A percentile compares a stretch with the other conserved stretches of the same genome.
Evolutionary conservation across 2,329 filamentous ascomycete genomes (phyloP).

Genomic region (Fusarium keratoplasticum): DNA sequence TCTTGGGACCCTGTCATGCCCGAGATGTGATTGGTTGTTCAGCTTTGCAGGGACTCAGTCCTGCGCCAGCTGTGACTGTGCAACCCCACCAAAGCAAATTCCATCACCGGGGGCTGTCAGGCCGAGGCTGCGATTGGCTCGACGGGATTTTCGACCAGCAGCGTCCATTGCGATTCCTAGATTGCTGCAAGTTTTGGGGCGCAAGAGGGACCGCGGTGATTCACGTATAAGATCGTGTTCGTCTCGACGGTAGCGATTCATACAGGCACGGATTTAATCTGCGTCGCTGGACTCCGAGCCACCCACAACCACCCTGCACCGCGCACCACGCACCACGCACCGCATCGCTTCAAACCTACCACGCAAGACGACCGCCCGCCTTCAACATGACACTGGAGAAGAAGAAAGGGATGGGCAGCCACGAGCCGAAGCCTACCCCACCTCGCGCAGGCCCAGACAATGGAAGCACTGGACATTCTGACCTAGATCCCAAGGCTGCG

Average conservation of each 20-base stretch:
- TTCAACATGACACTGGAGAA: constrained; percentile 1
- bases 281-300: not conserved
- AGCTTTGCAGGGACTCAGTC: too few species aligned
- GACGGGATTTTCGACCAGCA: not conserved
- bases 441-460: not conserved
- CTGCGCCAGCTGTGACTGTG: too few species aligned
- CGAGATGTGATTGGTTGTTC: constrained; percentile 1
- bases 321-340: not conserved
- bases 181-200: too few species aligned
- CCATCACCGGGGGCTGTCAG: too few species aligned
- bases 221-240: not conserved
- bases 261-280: too few species aligned
- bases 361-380: not conserved
- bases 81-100: too few species aligned
- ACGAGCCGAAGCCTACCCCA: not conserved
- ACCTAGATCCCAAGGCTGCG: not conserved
- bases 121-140: too few species aligned
- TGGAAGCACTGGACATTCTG: too few species aligned
- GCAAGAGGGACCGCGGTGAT: not conserved
- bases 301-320: not conserved
- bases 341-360: not conserved
- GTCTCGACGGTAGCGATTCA: too few species aligned
- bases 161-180: too few species aligned
- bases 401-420: not conserved
- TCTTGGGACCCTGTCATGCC: constrained; percentile 14